These are phyloP conservation scores for Otatea glauca DNA, from an alignment of 176 grass and related monocot genomes.

Conservation along the genomic window DNA sequence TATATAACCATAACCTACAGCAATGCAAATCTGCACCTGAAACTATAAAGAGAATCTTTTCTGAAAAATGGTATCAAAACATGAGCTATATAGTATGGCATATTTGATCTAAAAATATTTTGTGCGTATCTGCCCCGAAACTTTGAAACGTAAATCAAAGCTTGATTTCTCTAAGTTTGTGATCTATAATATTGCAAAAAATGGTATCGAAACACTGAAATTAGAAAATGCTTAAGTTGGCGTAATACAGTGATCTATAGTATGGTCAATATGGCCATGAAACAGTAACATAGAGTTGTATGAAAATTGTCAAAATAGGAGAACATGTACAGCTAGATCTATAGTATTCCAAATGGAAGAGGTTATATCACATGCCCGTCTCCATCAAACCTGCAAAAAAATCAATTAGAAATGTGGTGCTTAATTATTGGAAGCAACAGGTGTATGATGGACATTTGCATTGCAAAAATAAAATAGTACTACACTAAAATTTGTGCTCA, in stretches of 20 bases:
- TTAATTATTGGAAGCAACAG: background rate
- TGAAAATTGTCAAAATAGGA: background rate
- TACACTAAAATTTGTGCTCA: background rate
- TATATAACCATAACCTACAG: too few relatives aligned
- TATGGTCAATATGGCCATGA: background rate
- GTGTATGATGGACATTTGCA: background rate
- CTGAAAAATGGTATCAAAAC: too few relatives aligned
- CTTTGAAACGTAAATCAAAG: background rate
- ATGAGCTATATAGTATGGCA: too few relatives aligned
- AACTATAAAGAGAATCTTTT: too few relatives aligned
- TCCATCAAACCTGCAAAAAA: conserved; percentile 90
- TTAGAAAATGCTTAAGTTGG: background rate
- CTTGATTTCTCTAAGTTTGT: background rate
- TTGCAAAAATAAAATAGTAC: background rate
- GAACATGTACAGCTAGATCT: background rate
- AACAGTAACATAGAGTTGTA: background rate
- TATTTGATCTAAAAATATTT: too few relatives aligned
- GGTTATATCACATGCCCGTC: conserved; percentile 68
- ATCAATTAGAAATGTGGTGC: background rate
- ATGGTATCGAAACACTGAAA: background rate
- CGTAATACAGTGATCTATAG: background rate
- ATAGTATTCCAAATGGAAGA: conserved; percentile 20
- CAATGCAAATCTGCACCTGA: too few relatives aligned
- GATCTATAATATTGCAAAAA: background rate
- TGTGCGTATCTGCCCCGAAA: too few relatives aligned